Evolutionary conservation across 164 flowering plant species (phyloP), one percentile per base, ranked within the genome.

Genomic region (Sextonia rubra): DNA sequence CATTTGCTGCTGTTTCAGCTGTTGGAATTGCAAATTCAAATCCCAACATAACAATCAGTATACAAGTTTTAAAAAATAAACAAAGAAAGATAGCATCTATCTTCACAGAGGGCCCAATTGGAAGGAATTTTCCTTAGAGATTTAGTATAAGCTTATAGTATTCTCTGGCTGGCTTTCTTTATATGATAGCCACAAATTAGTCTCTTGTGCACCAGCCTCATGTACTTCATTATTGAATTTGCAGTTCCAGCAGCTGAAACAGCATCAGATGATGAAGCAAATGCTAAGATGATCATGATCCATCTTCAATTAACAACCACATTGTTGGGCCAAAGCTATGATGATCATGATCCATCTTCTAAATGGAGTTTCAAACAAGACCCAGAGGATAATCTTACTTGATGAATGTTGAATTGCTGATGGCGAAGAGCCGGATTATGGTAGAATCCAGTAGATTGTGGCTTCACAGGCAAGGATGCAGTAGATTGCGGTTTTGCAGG

Each of bases 181-280:
- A 37, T 37, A 37, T 37, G 44, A 37, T 37, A 37, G 44, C 44
- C 44, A 37, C 11, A 37, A 8, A 37, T 37, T 37, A 37, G 44
- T 37, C 44, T 37, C 44, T 37, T 4, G 44, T 37, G 11, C 44
- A 37, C 2, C 44, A 37, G 44, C 44, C 44, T 37, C 44, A 37
- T 37, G 44, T 37, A 37, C 44, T 37, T 37, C 44, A 37, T 37
- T 37, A 37, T 4, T 29, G 17, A 63, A 73, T 17, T 48, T 25
- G 22, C 80, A 89, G 94, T 77, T 86, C 70, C 82, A 83, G 75
- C 84, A 80, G 37, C 37, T 89, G 82, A 86, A 78, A 48, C 85
- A 81, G 71, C 83, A 81, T 32, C 87, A 85, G 23, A 48, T 82
- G 82, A 78, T 78, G 78, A 80, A 78, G 52, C 82, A 73, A n/a